phyloP scores from a whole-genome alignment of 371 early-diverging fungal genomes.

The Batrachochytrium dendrobatidis region DNA sequence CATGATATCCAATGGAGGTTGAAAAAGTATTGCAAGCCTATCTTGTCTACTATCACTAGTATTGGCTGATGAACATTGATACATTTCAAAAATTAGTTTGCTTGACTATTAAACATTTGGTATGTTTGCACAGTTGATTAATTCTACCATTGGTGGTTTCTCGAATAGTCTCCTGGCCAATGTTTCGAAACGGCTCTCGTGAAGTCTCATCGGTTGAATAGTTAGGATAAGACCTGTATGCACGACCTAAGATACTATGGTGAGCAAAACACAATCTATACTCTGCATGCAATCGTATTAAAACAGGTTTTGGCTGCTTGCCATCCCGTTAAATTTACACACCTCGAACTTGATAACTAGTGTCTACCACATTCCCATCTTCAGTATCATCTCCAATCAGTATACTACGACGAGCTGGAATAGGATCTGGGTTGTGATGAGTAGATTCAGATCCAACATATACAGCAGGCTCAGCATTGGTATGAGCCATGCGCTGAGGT shows the following conservation, averaged over 20 bases:
- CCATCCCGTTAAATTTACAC: too few relatives aligned
- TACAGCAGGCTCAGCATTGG: too few relatives aligned
- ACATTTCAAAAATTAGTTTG: not conserved
- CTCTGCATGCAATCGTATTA: not conserved
- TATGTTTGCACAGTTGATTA: too few relatives aligned
- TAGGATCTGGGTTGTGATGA: too few relatives aligned
- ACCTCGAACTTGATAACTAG: too few relatives aligned
- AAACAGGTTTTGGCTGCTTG: too few relatives aligned
- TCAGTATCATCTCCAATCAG: not conserved
- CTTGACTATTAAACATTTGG: too few relatives aligned
- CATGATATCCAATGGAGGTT: conserved; percentile 85
- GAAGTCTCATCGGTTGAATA: not conserved
- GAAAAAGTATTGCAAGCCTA: conserved; percentile 64
- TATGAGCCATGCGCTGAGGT: too few relatives aligned
- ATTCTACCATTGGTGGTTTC: too few relatives aligned
- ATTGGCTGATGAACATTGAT: not conserved
- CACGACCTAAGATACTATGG: not conserved
- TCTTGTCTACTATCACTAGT: not conserved
- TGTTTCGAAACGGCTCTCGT: conserved; percentile 2
- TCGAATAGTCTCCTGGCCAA: conserved; percentile 6
- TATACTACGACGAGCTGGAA: not conserved
- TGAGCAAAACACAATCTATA: not conserved
- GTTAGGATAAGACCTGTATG: not conserved
- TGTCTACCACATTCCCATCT: too few relatives aligned
- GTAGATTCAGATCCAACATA: too few relatives aligned